Evolutionary conservation across 2,329 filamentous ascomycete species (phyloP).

Genomic region (Cytospora piceae): DNA sequence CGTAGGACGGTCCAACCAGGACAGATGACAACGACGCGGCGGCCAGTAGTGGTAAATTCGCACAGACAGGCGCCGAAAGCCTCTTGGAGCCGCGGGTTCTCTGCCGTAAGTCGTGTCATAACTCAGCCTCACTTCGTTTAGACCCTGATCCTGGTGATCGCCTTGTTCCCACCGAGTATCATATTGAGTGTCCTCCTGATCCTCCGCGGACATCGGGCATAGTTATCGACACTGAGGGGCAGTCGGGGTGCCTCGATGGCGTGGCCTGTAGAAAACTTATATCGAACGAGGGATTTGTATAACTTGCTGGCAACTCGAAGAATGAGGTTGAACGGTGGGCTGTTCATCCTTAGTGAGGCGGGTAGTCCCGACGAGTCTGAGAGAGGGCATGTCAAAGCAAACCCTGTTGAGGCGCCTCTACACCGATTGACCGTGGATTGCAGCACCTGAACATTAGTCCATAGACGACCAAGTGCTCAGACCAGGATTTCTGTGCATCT

Average conservation of each 20-base stretch:
- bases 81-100: background rate
- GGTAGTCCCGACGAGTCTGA: background rate
- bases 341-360: background rate
- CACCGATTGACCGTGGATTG: background rate
- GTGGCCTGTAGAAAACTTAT: background rate
- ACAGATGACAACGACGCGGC: background rate
- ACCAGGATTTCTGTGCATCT: background rate
- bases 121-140: background rate
- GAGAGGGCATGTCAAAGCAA: background rate
- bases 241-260: background rate
- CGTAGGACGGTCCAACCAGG: slow-evolving; percentile 15
- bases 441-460: background rate
- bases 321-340: background rate
- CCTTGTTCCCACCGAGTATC: background rate
- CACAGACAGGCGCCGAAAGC: background rate
- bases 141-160: background rate
- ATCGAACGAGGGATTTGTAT: background rate
- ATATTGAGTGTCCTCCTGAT: background rate
- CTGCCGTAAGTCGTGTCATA: background rate
- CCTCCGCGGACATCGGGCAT: background rate
- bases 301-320: background rate
- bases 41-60: background rate
- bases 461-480: background rate
- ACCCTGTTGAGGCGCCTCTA: background rate
- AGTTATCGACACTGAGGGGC: background rate